A percentile compares a stretch with the other conserved stretches of the same genome.
These are phyloP conservation scores for Fraxinus dipetala DNA, from an alignment of 305 asterid genomes.

Conservation along the genomic window DNA sequence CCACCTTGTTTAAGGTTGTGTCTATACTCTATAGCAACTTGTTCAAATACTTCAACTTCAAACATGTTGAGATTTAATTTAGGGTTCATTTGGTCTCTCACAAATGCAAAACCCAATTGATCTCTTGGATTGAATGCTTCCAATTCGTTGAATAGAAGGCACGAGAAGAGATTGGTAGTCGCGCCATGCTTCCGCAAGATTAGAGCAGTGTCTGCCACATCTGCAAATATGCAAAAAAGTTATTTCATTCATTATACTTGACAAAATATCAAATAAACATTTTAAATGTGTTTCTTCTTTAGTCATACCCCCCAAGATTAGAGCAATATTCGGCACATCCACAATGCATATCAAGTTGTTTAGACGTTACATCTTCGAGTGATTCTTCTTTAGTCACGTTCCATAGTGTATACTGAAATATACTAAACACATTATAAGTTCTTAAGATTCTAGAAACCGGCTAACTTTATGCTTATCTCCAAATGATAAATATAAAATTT, in stretches of 20 bases:
- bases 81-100: conserved; percentile 78
- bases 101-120: conserved; percentile 76
- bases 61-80: conserved; percentile 68
- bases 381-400: not conserved
- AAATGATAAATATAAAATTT: not conserved
- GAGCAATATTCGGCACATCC: not conserved
- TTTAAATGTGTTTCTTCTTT: not conserved
- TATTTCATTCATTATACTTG: not conserved
- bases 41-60: conserved; percentile 80
- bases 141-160: conserved; percentile 78
- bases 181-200: conserved; percentile 61
- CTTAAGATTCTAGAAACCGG: not conserved
- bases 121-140: conserved; percentile 91
- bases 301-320: not conserved
- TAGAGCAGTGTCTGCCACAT: conserved; percentile 84
- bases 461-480: not conserved
- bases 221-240: conserved; percentile 31
- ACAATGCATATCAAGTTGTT: not conserved
- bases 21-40: conserved; percentile 72
- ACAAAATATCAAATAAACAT: not conserved
- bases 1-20: conserved; percentile 55
- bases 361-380: not conserved
- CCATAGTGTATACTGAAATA: not conserved
- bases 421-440: not conserved
- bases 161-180: conserved; percentile 57